Evolutionary conservation across 129 eudicot species (phyloP).

Genomic region (Escallonia herrerae): DNA sequence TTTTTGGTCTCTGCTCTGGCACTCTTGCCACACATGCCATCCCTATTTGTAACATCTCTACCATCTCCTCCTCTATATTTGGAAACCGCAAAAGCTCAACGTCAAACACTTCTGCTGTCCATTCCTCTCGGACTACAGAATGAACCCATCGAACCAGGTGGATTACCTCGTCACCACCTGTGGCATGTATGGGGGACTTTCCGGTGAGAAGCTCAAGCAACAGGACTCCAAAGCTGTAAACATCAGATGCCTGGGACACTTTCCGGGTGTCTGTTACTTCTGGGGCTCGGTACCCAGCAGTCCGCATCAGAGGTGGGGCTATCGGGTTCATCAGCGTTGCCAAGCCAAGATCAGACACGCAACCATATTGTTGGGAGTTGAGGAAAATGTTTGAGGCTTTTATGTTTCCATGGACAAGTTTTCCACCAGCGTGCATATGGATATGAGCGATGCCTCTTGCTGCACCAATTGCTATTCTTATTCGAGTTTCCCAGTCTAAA

Average conservation of each 20-base stretch:
- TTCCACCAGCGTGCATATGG: conserved; percentile 54
- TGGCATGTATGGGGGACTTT: conserved; percentile 57
- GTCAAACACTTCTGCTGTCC: conserved; percentile 98
- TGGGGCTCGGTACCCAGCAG: conserved; percentile 76
- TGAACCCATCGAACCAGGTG: conserved; percentile 87
- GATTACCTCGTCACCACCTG: conserved; percentile 62
- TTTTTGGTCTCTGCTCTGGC: conserved; percentile 83
- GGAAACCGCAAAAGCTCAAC: conserved; percentile 66
- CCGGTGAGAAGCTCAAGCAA: conserved; percentile 83
- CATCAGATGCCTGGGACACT: conserved; percentile 66
- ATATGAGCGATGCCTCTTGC: conserved; percentile 84
- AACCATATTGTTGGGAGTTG: conserved; percentile 53
- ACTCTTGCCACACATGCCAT: conserved; percentile 58
- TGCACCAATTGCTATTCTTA: conserved; percentile 65
- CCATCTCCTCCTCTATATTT: conserved; percentile 86
- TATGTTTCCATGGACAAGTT: conserved; percentile 86
- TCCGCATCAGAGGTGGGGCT: conserved; percentile 38
- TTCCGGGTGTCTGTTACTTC: conserved; percentile 69
- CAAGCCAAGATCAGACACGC: conserved; percentile 68
- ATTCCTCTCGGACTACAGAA: conserved; percentile 93
- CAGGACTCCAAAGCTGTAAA: conserved; percentile 78
- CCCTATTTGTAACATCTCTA: conserved; percentile 78
- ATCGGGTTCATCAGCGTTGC: conserved; percentile 51
- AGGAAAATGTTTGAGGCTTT: conserved; percentile 80
- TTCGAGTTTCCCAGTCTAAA: conserved; percentile 75